Evolutionary conservation across 768 basidiomycete genomes (phyloP), one percentile per base, ranked within the genome.

Genomic region (Mycena olivaceomarginata): DNA sequence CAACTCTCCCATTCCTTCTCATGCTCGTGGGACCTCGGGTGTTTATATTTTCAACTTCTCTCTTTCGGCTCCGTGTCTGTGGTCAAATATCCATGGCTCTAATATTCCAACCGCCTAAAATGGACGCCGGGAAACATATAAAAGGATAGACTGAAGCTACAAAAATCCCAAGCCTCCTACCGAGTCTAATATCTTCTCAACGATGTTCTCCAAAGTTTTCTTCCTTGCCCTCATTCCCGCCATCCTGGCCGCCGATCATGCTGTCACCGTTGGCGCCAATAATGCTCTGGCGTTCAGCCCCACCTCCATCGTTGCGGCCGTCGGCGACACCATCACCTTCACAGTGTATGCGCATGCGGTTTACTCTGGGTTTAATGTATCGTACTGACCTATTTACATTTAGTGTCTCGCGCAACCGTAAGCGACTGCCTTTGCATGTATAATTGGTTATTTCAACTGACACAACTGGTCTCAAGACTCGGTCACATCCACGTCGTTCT

Each of bases 241-340:
- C 31, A 74, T 71, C 45, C 69, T 80, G 11, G 80, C 72, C 8
- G 71, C 31, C n/a, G 59, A 79, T 60, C 56, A 63, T 40, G 69
- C 65, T 2, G 78, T 81, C 62, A 59, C 37, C 57, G 81, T 81
- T 37, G 81, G 81, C 12, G 45, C 62, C 31, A 59, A 56, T 62
- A 79, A 79, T 56, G 71, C 25, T 15, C 67, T 81, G 48, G 56
- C 77, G 8, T 81, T 79, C 74, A 67, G 22, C 57, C 81, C 81
- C 1, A 74, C 80, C 25, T 69, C 65, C 1, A 70, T 80, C 41
- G 56, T 48, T 16, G 79, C 81, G 12, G 62, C 48, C 15, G 57
- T 77, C 63, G 79, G 79, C 16, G 81, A 81, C 65, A 79, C 78
- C 31, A 20, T 81, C 40, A 81, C 77, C 1, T 81, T 81, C 75